Evolutionary conservation across 495 filamentous ascomycete genomes (phyloP), one percentile per base, ranked within the genome.

Genomic region (Talaromyces proteolyticus): DNA sequence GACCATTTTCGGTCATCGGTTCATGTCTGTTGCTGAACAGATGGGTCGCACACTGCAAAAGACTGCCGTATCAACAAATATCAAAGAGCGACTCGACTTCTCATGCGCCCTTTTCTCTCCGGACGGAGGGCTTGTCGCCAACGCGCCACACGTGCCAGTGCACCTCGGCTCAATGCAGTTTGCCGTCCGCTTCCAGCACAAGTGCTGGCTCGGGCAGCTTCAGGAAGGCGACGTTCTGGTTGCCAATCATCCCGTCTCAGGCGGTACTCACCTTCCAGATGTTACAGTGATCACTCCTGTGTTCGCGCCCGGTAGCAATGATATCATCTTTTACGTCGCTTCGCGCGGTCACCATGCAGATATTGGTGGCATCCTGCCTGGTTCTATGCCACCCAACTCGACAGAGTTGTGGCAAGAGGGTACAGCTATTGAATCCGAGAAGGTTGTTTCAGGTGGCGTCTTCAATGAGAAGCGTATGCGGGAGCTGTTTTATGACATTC

Each of bases 21-120:
- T 98, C 71, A 98, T 98, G 93, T 91, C 92, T 11, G 96, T 98
- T 61, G 93, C 93, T 3, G 93, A 98, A 67, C 92, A 96, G 62
- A 96, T 96, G 93, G 93, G 93, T 4, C 75, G 90, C 48, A 91
- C 93, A 3, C 72, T 98, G 22, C 93, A 98, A 57, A 98, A 96
- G 76, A 98, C 93, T 0, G 91, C 88, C 55, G 93, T 98, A 42
- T 93, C 88, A 51, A 98, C 93, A 3, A 98, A 98, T 61, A 92
- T 98, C 58, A 98, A 98, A 59, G 93, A 98, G 66, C 83, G 93
- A 2, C 77, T 98, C 3, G 93, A 98, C 58, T 98, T 96, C 57
- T 96, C 91, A 1, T 98, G 93, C 55, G 93, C 93, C 25, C 79
- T 98, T 10, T 98, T 98, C 54, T 91, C 96, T 55, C 78, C 85